Base-by-base conservation (phyloP, 345 rosid genomes). In the Linum usitatissimum region DNA sequence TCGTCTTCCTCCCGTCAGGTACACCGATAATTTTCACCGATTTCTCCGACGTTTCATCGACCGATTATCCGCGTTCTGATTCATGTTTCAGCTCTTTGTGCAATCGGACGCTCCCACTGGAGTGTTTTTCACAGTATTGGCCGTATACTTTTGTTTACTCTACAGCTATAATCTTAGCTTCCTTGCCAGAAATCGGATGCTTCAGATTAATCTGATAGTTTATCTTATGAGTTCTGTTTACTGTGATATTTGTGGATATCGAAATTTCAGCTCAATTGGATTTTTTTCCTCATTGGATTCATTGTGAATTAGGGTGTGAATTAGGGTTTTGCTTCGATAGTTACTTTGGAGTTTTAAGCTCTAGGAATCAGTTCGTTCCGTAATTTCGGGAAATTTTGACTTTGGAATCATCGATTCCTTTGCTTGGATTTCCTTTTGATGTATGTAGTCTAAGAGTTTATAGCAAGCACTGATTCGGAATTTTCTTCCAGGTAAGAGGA, bases 401-500 rank as follows among this genome's bases (percentile, higher is more conserved):
- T 45, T 15, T 10, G 17, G 17, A 13, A 6, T 45, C 17, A 23
- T 45, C 10, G 51, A 45, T 10, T 10, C 4, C 10, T 15, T 45
- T 15, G 17, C 17, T 14, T 12, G 15, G 51, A 15, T 10, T 45
- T 45, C 51, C 17, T 45, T 15, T 45, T 17, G 51, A 7, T 45
- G 14, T 45, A 12, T 45, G 51, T 4, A 45, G 14, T 45, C 1
- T 10, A 45, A 15, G 1, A 12, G 14, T 45, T 45, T 10, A 15
- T 10, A 45, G 51, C 17, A 15, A 45, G 14, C 17, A 45, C 13
- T 45, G 17, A 15, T 45, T 15, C 14, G 51, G 10, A 45, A 45
- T 45, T 45, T 45, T 42, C 31, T 66, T 34, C 17, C 30, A 59
- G 66, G 53, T 66, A 5, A 28, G 6, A 62, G 63, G 66, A 56